Percentiles rank a stretch among this genome's conserved stretches.
phyloP scores from a whole-genome alignment of 2,329 filamentous ascomycete species.

The Monosporascus sp. region DNA sequence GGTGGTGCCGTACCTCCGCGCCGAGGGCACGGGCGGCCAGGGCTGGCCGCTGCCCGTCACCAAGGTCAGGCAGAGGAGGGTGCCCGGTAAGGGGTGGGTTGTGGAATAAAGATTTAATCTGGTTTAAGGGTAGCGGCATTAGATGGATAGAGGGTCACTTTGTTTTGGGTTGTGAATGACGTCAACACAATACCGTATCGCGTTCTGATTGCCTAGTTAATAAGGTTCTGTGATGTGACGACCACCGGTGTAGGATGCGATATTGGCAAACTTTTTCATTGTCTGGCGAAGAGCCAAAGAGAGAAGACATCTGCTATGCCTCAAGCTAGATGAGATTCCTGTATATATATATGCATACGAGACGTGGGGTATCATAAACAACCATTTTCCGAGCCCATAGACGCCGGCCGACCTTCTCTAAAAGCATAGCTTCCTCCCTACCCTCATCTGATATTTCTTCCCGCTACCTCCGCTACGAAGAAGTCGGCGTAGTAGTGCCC shows the following conservation, averaged over 20 bases:
- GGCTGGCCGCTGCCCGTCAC: slow-evolving; percentile 85
- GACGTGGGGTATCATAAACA: not conserved
- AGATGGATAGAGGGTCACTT: too few relatives aligned
- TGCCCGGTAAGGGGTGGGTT: slow-evolving; percentile 69
- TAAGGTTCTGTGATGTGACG: too few relatives aligned
- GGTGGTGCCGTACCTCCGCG: slow-evolving; percentile 72
- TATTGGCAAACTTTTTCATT: too few relatives aligned
- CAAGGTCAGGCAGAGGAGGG: slow-evolving; percentile 76
- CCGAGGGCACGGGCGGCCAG: slow-evolving; percentile 60
- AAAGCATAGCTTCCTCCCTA: not conserved
- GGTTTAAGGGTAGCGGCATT: not conserved
- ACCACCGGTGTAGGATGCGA: too few relatives aligned
- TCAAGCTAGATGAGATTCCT: too few relatives aligned
- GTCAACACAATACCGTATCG: too few relatives aligned
- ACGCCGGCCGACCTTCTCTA: not conserved
- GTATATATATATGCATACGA: too few relatives aligned
- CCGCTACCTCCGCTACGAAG: slow-evolving; percentile 11
- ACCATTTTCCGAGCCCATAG: not conserved
- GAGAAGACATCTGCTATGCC: too few relatives aligned
- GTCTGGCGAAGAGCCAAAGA: too few relatives aligned
- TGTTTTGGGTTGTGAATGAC: too few relatives aligned
- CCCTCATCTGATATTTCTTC: not conserved
- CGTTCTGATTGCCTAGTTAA: too few relatives aligned
- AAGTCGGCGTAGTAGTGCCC: slow-evolving; percentile 16
- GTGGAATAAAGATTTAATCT: slow-evolving; percentile 41